Evolutionary conservation across 352 stramenopile genomes (phyloP).

Genomic region (Pythium biforme): DNA sequence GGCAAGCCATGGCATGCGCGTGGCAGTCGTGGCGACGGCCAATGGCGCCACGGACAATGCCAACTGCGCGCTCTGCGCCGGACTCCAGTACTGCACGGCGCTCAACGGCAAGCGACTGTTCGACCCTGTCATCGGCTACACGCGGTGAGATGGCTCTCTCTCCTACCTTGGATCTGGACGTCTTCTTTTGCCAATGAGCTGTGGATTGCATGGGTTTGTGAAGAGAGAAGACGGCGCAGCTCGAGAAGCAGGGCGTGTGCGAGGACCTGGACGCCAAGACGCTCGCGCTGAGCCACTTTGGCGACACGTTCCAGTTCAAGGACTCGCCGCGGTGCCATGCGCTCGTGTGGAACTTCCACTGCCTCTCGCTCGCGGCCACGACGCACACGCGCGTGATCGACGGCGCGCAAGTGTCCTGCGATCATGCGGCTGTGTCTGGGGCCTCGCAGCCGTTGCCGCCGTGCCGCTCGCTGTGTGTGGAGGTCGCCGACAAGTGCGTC

Average conservation of each 20-base stretch:
- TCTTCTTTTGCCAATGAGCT: too few relatives aligned
- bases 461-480: slow-evolving; percentile 69
- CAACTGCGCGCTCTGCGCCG: slow-evolving; percentile 46
- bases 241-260: slow-evolving; percentile 72
- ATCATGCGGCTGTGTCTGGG: slow-evolving; percentile 14
- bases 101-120: slow-evolving; percentile 73
- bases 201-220: background rate
- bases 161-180: background rate
- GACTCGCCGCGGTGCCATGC: slow-evolving; percentile 48
- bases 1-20: background rate
- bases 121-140: slow-evolving; percentile 66
- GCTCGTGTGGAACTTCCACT: slow-evolving; percentile 81
- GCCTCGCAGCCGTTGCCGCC: slow-evolving; percentile 41
- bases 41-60: slow-evolving; percentile 41
- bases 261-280: slow-evolving; percentile 72
- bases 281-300: slow-evolving; percentile 50
- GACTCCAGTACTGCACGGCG: slow-evolving; percentile 58
- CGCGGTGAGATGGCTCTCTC: slow-evolving; percentile 31
- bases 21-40: background rate
- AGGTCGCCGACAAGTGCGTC: slow-evolving; percentile 75
- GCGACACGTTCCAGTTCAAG: slow-evolving; percentile 64
- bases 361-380: slow-evolving; percentile 58
- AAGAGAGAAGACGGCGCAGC: slow-evolving; percentile 51
- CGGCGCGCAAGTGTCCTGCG: slow-evolving; percentile 36
- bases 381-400: slow-evolving; percentile 45